Evolutionary conservation across 306 rosid species (phyloP).

Genomic region (Sophora flavescens): DNA sequence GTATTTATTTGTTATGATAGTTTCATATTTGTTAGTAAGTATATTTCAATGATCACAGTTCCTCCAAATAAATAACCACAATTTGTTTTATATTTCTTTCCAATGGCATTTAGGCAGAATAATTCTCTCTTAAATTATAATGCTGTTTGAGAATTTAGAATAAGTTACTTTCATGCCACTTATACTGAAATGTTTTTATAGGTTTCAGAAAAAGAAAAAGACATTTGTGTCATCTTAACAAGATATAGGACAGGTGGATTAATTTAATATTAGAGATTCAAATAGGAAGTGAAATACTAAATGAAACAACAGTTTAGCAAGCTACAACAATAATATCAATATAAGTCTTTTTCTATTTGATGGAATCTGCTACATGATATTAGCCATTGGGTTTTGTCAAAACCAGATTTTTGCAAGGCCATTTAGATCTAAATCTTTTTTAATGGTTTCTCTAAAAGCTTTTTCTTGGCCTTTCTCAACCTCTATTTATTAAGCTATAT

Average conservation of each 20-base stretch:
- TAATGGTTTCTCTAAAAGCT: no score
- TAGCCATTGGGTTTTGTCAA: not conserved
- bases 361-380: not conserved
- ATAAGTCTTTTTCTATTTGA: no score
- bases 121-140: not conserved
- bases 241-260: not conserved
- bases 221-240: not conserved
- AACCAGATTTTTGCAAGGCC: not conserved
- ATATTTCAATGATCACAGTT: not conserved
- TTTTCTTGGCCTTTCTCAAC: no score
- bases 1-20: not conserved
- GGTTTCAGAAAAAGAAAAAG: not conserved
- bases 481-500: no score
- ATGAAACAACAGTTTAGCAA: not conserved
- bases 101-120: not conserved
- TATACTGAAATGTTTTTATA: not conserved
- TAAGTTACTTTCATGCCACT: conserved; percentile 8
- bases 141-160: not conserved
- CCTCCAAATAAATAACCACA: not conserved
- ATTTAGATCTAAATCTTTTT: no score
- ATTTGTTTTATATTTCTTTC: not conserved
- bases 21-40: not conserved
- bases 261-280: not conserved
- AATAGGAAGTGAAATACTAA: not conserved
- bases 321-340: not conserved